These are phyloP conservation scores for Geotrichum fermentans DNA, from an alignment of 1,139 yeast species.

Conservation along the genomic window DNA sequence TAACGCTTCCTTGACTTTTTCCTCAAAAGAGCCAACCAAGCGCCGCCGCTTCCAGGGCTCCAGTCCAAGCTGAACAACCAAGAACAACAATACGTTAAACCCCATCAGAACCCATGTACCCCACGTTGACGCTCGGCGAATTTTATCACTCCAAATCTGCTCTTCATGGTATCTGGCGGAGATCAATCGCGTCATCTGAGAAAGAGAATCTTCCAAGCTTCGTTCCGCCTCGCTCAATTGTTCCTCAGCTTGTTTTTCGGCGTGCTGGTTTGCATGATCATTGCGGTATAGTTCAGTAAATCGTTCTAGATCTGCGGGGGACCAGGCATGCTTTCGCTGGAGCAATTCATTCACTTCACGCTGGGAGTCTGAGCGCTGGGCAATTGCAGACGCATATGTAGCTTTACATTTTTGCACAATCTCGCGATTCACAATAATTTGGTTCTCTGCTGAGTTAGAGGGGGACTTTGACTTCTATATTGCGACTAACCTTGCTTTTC, in stretches of 20 bases:
- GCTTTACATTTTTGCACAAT: constrained; percentile 49
- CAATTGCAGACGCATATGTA: constrained; percentile 58
- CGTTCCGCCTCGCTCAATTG: constrained; percentile 55
- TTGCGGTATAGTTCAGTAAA: constrained; percentile 76
- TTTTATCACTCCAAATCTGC: constrained; percentile 96
- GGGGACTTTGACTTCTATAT: neutral
- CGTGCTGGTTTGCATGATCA: constrained; percentile 70
- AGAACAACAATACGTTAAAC: constrained; percentile 68
- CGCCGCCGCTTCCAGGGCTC: constrained; percentile 93
- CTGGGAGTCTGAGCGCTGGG: constrained; percentile 65
- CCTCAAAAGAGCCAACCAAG: constrained; percentile 78
- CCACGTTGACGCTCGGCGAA: constrained; percentile 91
- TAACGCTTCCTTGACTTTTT: constrained; percentile 50
- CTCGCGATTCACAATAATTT: constrained; percentile 48
- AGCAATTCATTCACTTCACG: constrained; percentile 81
- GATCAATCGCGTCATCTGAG: constrained; percentile 68
- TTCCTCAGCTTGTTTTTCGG: constrained; percentile 52
- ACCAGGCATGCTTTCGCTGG: constrained; percentile 83
- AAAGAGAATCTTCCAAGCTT: constrained; percentile 64
- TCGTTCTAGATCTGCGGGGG: constrained; percentile 67
- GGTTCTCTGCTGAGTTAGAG: constrained; percentile 34
- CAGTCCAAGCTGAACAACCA: constrained; percentile 76
- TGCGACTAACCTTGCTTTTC: constrained; percentile 34
- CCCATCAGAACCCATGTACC: constrained; percentile 93
- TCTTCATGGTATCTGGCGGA: constrained; percentile 91